Evolutionary conservation across 805 yeast species (phyloP).

Genomic region (Starmerella stigmatis): DNA sequence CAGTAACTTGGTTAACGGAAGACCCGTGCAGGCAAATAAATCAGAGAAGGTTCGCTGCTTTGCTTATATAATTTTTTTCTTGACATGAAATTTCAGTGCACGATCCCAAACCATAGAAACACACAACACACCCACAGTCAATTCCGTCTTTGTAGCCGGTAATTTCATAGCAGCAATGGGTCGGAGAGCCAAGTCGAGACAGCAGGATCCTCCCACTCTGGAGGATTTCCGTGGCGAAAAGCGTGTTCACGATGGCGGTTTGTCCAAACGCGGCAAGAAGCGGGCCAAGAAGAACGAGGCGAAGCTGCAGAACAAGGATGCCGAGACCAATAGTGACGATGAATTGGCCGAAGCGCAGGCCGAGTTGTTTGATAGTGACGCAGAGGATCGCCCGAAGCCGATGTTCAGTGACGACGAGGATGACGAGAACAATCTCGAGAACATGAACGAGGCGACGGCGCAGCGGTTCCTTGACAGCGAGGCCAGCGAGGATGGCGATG

Average conservation of each 20-base stretch:
- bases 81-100: slow-evolving; percentile 1
- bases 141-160: too few species aligned
- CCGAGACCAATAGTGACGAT: slow-evolving; percentile 37
- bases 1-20: not conserved
- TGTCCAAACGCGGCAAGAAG: slow-evolving; percentile 26
- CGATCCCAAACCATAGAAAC: not conserved
- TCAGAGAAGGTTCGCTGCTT: not conserved
- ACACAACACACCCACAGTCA: not conserved
- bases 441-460: slow-evolving; percentile 27
- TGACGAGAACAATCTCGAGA: slow-evolving; percentile 42
- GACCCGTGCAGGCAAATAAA: not conserved
- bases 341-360: slow-evolving; percentile 46
- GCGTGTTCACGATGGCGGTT: slow-evolving; percentile 15
- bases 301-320: slow-evolving; percentile 1
- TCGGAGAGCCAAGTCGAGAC: slow-evolving; percentile 85
- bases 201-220: slow-evolving; percentile 78
- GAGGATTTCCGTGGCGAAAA: slow-evolving; percentile 57
- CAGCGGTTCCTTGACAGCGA: slow-evolving; percentile 22
- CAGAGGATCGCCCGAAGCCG: slow-evolving; percentile 42
- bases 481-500: slow-evolving; percentile 18
- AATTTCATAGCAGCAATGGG: slow-evolving; percentile 59
- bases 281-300: slow-evolving; percentile 9
- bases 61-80: slow-evolving; percentile 11
- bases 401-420: slow-evolving; percentile 72
- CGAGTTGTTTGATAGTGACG: slow-evolving; percentile 53